These are phyloP conservation scores for Amanita thiersii DNA, from an alignment of 768 basidiomycete species.

Conservation along the genomic window DNA sequence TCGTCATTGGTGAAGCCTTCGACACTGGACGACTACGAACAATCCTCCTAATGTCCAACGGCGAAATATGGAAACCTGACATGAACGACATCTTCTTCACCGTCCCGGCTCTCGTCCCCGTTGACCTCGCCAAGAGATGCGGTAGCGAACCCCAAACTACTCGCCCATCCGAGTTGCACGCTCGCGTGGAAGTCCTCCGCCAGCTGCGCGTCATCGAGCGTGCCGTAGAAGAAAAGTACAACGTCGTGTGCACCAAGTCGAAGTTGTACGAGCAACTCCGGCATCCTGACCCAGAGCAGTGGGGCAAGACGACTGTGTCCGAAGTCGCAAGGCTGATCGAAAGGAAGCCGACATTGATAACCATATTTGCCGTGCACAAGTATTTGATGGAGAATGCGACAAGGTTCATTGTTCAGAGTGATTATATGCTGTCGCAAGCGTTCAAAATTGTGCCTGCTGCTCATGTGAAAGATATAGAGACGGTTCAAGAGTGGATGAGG, in stretches of 20 bases:
- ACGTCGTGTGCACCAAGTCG: slow-evolving; percentile 17
- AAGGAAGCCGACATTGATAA: slow-evolving; percentile 21
- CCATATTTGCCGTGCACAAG: slow-evolving; percentile 50
- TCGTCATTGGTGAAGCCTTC: slow-evolving; percentile 24
- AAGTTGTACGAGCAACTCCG: slow-evolving; percentile 40
- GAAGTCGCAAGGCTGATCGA: slow-evolving; percentile 43
- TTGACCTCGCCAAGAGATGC: slow-evolving; percentile 39
- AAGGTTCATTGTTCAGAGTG: slow-evolving; percentile 43
- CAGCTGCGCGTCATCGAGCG: slow-evolving; percentile 47
- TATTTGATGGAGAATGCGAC: slow-evolving; percentile 47
- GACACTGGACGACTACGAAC: slow-evolving; percentile 14
- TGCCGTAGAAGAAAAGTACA: slow-evolving; percentile 32
- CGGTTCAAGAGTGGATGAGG: slow-evolving; percentile 41
- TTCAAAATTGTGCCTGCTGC: slow-evolving; percentile 59
- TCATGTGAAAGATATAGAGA: slow-evolving; percentile 43
- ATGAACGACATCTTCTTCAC: slow-evolving; percentile 51
- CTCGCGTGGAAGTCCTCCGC: slow-evolving; percentile 58
- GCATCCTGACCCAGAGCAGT: slow-evolving; percentile 37
- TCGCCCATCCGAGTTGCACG: slow-evolving; percentile 33
- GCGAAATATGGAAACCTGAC: slow-evolving; percentile 43
- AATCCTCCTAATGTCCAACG: slow-evolving; percentile 24
- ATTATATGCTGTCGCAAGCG: slow-evolving; percentile 37
- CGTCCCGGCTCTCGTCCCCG: slow-evolving; percentile 47
- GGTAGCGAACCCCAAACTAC: slow-evolving; percentile 24
- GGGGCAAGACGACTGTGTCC: slow-evolving; percentile 45